These are phyloP conservation scores for Cyanodermella asteris DNA, from an alignment of 2,329 filamentous ascomycete genomes.

Conservation along the genomic window DNA sequence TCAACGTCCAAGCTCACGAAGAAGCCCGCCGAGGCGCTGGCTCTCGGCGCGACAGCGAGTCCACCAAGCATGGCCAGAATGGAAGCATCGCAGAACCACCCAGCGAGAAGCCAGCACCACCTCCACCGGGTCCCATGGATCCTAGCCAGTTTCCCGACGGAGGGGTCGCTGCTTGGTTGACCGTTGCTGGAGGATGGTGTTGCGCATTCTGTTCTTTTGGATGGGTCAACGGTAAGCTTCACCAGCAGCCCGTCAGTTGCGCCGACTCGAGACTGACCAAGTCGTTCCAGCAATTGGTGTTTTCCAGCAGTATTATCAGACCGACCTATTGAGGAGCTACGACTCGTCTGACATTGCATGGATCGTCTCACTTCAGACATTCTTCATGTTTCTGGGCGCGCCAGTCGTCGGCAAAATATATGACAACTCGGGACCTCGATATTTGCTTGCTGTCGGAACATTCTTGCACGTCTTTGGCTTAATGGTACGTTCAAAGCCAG, in stretches of 20 bases:
- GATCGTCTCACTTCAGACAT: slow-evolving; percentile 35
- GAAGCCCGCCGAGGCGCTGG: no score
- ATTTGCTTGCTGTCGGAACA: slow-evolving; percentile 20
- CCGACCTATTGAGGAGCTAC: slow-evolving; percentile 23
- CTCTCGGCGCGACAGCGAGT: no score
- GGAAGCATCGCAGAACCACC: no score
- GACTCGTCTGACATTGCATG: slow-evolving; percentile 33
- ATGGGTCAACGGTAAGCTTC: slow-evolving; percentile 22
- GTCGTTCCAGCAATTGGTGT: slow-evolving; percentile 21
- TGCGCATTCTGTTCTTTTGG: slow-evolving; percentile 28
- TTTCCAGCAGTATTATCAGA: slow-evolving; percentile 37
- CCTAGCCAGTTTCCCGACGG: slow-evolving; percentile 37
- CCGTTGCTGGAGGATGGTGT: slow-evolving; percentile 26
- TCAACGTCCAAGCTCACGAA: no score
- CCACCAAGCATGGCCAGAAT: no score
- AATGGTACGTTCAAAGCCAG: no score
- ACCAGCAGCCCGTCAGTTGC: slow-evolving; percentile 1
- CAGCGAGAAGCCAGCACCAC: no score
- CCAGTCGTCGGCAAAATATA: slow-evolving; percentile 26
- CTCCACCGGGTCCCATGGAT: no score
- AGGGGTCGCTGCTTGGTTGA: slow-evolving; percentile 33
- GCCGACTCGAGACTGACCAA: slow-evolving; percentile 7
- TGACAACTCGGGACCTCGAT: slow-evolving; percentile 25
- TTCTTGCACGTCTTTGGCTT: slow-evolving; percentile 26
- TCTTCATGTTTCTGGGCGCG: slow-evolving; percentile 29